Conservation (phyloP, 495 filamentous ascomycete genomes). For the Neurospora tetrasperma region DNA sequence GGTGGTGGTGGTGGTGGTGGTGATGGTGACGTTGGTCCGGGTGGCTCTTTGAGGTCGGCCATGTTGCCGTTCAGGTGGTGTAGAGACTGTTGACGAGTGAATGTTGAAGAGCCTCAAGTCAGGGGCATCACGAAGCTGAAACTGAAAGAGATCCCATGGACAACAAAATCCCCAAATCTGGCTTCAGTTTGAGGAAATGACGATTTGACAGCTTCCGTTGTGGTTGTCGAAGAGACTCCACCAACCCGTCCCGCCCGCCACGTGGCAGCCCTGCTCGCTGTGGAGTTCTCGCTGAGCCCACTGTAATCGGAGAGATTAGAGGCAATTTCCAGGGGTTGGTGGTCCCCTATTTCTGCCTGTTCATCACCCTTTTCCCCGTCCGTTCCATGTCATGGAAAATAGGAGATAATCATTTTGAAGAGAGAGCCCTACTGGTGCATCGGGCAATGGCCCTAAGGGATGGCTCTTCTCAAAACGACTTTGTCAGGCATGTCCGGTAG, state of each 20-base stretch:
- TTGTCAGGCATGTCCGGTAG: not conserved
- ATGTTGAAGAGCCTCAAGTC: not conserved
- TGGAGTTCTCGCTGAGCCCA: not conserved
- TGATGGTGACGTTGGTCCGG: not conserved
- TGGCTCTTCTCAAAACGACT: not conserved
- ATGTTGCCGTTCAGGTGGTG: not conserved
- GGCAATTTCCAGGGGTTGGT: not conserved
- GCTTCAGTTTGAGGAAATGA: not conserved
- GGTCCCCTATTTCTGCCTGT: not conserved
- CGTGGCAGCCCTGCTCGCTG: not conserved
- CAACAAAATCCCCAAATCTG: not conserved
- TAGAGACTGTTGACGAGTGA: not conserved
- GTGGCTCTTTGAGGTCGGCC: not conserved
- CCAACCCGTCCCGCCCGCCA: not conserved
- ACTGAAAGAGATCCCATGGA: not conserved
- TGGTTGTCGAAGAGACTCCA: not conserved
- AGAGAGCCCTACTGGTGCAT: not conserved
- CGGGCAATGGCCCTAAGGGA: too few relatives aligned
- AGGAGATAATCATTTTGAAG: not conserved
- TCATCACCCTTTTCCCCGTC: not conserved
- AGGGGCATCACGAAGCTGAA: not conserved
- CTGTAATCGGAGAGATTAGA: not conserved
- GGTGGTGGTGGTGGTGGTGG: not conserved
- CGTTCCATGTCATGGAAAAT: not conserved
- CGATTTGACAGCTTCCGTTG: not conserved